These are phyloP conservation scores for Telfairia occidentalis DNA, from an alignment of 331 rosid species.

Conservation along the genomic window DNA sequence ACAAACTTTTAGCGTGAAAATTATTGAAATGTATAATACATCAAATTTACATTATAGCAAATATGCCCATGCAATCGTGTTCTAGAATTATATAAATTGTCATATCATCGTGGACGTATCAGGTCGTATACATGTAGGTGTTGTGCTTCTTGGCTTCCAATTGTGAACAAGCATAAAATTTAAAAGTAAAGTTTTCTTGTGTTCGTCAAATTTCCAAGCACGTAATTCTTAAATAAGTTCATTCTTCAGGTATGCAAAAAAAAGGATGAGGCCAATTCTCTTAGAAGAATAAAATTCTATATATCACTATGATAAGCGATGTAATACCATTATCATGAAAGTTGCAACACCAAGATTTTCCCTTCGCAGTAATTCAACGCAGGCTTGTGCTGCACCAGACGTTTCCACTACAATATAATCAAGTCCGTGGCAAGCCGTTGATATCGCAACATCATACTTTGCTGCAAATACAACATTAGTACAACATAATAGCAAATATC, in stretches of 20 bases:
- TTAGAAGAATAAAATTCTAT: not conserved
- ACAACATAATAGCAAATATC: constrained; percentile 12
- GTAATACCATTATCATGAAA: constrained; percentile 84
- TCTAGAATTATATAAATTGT: not conserved
- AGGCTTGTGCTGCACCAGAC: constrained; percentile 72
- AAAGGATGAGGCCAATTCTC: not conserved
- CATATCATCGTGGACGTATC: not conserved
- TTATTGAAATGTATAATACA: not conserved
- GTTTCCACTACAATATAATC: constrained; percentile 95
- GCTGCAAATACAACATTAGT: constrained; percentile 42
- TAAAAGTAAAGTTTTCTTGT: not conserved
- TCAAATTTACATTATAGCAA: not conserved
- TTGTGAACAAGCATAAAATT: not conserved
- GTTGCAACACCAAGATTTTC: constrained; percentile 89
- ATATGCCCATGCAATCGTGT: not conserved
- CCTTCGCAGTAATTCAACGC: constrained; percentile 81
- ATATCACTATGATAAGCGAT: not conserved
- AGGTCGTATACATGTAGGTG: not conserved
- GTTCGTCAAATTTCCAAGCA: not conserved
- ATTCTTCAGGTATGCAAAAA: not conserved
- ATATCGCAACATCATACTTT: constrained; percentile 80
- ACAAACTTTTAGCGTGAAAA: not conserved
- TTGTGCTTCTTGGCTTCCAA: not conserved
- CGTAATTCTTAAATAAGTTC: not conserved
- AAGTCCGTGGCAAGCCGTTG: constrained; percentile 84